Conservation (phyloP, 129 eudicot species). For the Flaveria ramosissima region DNA sequence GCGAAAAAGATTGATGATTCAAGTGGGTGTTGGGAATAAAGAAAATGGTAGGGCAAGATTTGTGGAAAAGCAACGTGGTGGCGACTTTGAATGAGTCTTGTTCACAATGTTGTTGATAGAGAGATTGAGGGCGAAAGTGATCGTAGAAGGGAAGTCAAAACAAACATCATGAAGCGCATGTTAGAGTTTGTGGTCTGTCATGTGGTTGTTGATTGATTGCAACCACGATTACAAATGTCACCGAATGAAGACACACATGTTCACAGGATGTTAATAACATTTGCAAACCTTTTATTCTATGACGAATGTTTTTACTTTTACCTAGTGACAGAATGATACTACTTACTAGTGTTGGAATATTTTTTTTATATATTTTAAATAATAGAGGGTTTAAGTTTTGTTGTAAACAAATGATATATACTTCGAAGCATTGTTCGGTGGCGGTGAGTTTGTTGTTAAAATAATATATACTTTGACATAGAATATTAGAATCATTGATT, state of each 20-base stretch:
- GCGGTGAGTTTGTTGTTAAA: no score
- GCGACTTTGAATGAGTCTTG: conserved; percentile 42
- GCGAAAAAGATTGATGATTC: conserved; percentile 8
- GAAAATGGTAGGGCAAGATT: conserved; percentile 38
- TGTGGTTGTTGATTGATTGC: conserved; percentile 32
- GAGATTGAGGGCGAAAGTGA: conserved; percentile 21
- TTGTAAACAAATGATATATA: no score
- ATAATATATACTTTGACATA: not conserved
- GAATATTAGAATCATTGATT: not conserved
- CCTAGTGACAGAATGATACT: no score
- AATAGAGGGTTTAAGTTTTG: no score
- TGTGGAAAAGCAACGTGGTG: conserved; percentile 65
- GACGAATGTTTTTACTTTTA: not conserved
- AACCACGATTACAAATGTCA: conserved; percentile 20
- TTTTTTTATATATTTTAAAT: no score
- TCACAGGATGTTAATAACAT: conserved; percentile 12
- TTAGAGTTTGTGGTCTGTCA: conserved; percentile 45
- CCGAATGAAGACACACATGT: conserved; percentile 5
- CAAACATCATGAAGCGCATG: conserved; percentile 60
- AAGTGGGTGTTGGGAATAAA: conserved; percentile 13
- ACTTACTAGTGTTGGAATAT: no score
- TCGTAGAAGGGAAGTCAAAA: conserved; percentile 52
- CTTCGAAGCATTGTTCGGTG: no score
- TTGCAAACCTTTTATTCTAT: not conserved
- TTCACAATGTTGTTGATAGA: no score